Base-by-base conservation (phyloP, 371 early-diverging fungal genomes). In the Mucor circinelloides region DNA sequence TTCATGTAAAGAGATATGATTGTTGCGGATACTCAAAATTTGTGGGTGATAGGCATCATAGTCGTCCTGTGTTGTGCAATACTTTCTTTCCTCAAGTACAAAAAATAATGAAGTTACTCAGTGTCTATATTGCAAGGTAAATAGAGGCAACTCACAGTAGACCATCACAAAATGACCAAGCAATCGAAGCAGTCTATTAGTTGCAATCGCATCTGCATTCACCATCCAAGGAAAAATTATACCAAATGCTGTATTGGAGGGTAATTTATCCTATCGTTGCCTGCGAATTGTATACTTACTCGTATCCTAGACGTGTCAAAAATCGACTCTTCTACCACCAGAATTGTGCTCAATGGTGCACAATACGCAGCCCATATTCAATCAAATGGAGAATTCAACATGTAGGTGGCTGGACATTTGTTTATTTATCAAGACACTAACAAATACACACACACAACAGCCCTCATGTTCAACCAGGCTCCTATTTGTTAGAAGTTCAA, bases 401-500 rank as follows among this genome's bases (percentile, higher is more conserved):
- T 74, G 74, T 74, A 58, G 62, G 42, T 10, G 4, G 6, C 6
- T 27, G 5, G 15, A n/a, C 30, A 52, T 31, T 21, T 57, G 12
- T 42, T 44, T 23, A 2, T 2, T 30, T 60, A 17, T 19, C 19
- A 10, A 13, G 40, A 21, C 9, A 12, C 17, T 19, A 21, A 61
- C 2, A 25, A 23, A 63, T 25, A 50, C 40, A 34, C 13, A 21
- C 30, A 19, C 17, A n/a, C 42, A 55, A 13, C 60, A 74, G 74
- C 34, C 60, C 63, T 32, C 48, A 76, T 31, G 71, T 84, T 1
- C 57, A 66, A 40, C 67, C 77, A n/a, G 84, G 84, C 4, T 79
- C 76, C 25, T 84, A 84, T 64, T 56, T 82, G 27, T 67, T 84
- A 38, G 82, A 84, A 65, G 66, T 84, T 28, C 76, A 82, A 60